Conservation (phyloP, 108 stramenopile species). For the Mayamaea pseudoterrestris region DNA sequence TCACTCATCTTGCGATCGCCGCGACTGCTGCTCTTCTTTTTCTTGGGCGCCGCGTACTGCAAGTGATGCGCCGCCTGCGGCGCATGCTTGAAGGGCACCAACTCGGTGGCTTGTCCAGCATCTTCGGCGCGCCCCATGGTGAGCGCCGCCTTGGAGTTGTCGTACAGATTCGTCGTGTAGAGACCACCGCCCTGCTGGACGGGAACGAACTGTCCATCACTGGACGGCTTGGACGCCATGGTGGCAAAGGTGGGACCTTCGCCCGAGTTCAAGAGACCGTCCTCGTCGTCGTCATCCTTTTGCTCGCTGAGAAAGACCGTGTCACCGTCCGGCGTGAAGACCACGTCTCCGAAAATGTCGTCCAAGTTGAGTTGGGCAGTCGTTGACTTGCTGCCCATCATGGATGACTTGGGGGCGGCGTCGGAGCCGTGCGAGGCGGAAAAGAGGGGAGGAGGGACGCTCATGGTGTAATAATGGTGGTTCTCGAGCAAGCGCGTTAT, state of each 20-base stretch:
- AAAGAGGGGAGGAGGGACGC: too few species aligned
- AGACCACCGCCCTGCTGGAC: constrained; percentile 64
- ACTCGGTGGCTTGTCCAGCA: constrained; percentile 8
- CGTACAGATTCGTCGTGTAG: constrained; percentile 52
- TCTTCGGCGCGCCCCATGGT: constrained; percentile 47
- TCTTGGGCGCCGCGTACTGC: constrained; percentile 49
- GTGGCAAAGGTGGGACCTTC: constrained; percentile 32
- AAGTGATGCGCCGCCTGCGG: constrained; percentile 73
- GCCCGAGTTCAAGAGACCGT: constrained; percentile 23
- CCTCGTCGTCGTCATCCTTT: constrained; percentile 17
- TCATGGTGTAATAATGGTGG: too few species aligned
- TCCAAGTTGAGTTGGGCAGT: constrained; percentile 74
- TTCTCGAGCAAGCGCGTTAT: too few species aligned
- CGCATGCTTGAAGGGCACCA: constrained; percentile 54
- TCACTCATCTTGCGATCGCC: constrained; percentile 49
- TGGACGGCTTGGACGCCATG: constrained; percentile 12
- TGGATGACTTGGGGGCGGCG: constrained; percentile 21
- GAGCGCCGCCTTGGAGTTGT: constrained; percentile 32
- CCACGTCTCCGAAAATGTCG: constrained; percentile 85
- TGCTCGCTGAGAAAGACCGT: constrained; percentile 69
- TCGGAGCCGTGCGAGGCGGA: too few species aligned
- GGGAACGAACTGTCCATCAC: constrained; percentile 28
- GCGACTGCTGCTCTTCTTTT: constrained; percentile 6
- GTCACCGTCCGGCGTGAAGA: constrained; percentile 83
- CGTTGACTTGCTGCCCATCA: constrained; percentile 57